phyloP scores from a whole-genome alignment of 768 basidiomycete genomes.

The Tylopilus balloui region DNA sequence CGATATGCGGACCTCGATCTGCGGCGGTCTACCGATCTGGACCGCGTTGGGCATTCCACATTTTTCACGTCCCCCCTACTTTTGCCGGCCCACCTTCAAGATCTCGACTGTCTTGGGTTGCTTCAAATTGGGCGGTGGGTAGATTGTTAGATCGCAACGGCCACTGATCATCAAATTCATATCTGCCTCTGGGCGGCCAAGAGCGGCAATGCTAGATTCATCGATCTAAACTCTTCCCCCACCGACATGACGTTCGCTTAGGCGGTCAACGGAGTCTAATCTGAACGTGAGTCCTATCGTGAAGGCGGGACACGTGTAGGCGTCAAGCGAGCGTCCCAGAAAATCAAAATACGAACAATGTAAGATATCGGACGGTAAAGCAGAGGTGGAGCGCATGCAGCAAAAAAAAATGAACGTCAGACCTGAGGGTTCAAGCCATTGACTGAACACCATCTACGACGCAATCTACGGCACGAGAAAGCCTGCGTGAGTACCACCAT shows the following conservation, averaged over 20 bases:
- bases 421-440: conserved; percentile 5
- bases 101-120: conserved; percentile 44
- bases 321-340: conserved; percentile 5
- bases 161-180: background rate
- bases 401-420: conserved; percentile 6
- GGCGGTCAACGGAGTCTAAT: background rate
- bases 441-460: conserved; percentile 2
- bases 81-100: too few species aligned
- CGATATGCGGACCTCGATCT: conserved; percentile 4
- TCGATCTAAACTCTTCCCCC: conserved; percentile 43
- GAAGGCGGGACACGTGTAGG: conserved; percentile 15
- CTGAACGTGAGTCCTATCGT: background rate
- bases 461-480: conserved; percentile 8
- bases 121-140: conserved; percentile 34
- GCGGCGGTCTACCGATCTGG: conserved; percentile 37
- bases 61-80: conserved; percentile 43
- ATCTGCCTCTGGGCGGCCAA: conserved; percentile 54
- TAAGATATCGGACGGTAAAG: too few species aligned
- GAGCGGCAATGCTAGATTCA: conserved; percentile 58
- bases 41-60: conserved; percentile 57
- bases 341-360: background rate
- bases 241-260: too few species aligned
- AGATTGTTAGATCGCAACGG: background rate
- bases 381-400: background rate
- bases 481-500: conserved; percentile 7